Evolutionary conservation across 495 filamentous ascomycete species (phyloP).

Genomic region (Aspergillus sclerotiicarbonarius): DNA sequence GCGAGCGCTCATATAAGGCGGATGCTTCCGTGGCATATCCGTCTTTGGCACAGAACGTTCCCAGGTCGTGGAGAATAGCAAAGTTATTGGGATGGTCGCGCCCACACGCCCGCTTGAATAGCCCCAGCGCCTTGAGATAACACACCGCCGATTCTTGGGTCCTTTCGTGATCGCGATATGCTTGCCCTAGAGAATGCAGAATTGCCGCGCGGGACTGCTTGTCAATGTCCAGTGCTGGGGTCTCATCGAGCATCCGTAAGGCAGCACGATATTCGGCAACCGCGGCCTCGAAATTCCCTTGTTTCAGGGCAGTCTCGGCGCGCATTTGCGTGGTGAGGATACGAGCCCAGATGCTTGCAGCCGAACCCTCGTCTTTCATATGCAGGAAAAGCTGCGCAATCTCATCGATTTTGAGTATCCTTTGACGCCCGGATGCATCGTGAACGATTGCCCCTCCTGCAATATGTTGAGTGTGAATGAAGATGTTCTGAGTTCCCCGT

Average conservation of each 20-base stretch:
- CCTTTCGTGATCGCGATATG: conserved; percentile 26
- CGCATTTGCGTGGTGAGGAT: conserved; percentile 14
- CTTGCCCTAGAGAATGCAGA: conserved; percentile 25
- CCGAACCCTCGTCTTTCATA: conserved; percentile 21
- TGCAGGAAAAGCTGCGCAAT: conserved; percentile 27
- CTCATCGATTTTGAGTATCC: conserved; percentile 30
- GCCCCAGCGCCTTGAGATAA: conserved; percentile 27
- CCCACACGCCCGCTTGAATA: conserved; percentile 27
- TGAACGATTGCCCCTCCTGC: conserved; percentile 27
- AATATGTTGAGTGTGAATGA: conserved; percentile 27
- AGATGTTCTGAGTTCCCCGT: conserved; percentile 22
- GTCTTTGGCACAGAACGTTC: conserved; percentile 27
- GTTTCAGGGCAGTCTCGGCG: conserved; percentile 23
- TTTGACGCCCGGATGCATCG: conserved; percentile 29
- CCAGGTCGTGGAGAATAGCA: conserved; percentile 26
- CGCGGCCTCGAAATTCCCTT: conserved; percentile 21
- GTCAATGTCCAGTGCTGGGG: conserved; percentile 26
- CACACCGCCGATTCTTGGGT: conserved; percentile 27
- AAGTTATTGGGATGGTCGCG: conserved; percentile 30
- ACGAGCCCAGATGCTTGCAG: conserved; percentile 20
- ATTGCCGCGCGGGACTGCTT: conserved; percentile 24
- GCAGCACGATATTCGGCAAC: conserved; percentile 27
- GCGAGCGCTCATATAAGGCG: conserved; percentile 30
- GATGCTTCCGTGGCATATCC: conserved; percentile 33
- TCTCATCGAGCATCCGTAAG: conserved; percentile 21